Conservation (phyloP, 495 filamentous ascomycete species). For the Astrothelium subdiscretum region DNA sequence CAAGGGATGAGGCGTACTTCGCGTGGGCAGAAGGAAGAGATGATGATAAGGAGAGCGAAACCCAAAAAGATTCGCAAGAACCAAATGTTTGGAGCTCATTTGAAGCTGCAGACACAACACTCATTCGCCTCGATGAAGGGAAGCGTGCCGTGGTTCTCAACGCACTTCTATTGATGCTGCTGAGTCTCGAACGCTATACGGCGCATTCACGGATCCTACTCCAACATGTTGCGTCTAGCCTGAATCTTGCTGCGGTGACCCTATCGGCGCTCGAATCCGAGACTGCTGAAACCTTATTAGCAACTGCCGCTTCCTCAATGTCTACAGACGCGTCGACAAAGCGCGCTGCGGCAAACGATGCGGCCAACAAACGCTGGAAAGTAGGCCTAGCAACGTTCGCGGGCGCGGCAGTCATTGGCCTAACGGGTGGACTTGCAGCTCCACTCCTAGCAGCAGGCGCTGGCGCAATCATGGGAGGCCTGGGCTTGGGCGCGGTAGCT, state of each 20-base stretch:
- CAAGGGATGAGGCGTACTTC: conserved; percentile 11
- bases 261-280: conserved; percentile 26
- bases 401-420: conserved; percentile 62
- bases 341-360: conserved; percentile 55
- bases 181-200: conserved; percentile 30
- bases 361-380: conserved; percentile 60
- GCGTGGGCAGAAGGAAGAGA: conserved; percentile 15
- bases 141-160: conserved; percentile 27
- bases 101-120: conserved; percentile 15
- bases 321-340: conserved; percentile 53
- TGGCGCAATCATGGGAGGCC: conserved; percentile 67
- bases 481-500: conserved; percentile 73
- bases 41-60: conserved; percentile 8
- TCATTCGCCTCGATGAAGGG: conserved; percentile 18
- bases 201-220: conserved; percentile 30
- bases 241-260: conserved; percentile 18
- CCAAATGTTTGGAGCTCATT: conserved; percentile 11
- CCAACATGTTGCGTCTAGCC: conserved; percentile 22
- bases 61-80: conserved; percentile 1
- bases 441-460: conserved; percentile 73
- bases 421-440: conserved; percentile 72
- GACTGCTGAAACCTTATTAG: conserved; percentile 58
- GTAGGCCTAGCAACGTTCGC: conserved; percentile 70
- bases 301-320: conserved; percentile 55
- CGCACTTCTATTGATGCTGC: conserved; percentile 23